These are phyloP conservation scores for Quambalaria eucalypti DNA, from an alignment of 1,284 basidiomycete species.

Conservation along the genomic window DNA sequence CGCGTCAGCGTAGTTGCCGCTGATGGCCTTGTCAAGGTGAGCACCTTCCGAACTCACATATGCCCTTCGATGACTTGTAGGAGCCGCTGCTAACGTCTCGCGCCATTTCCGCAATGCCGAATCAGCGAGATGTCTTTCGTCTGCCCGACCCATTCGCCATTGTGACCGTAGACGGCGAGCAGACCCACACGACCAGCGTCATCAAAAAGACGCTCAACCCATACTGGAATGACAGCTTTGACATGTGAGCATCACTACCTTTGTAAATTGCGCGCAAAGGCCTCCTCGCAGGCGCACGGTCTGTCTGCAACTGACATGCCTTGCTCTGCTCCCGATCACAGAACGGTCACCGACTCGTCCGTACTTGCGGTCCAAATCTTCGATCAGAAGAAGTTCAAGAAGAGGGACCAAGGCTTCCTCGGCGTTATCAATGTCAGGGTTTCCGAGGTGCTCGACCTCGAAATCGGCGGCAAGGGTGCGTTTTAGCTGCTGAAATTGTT, in stretches of 20 bases:
- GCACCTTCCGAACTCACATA: too few species aligned
- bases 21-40: constrained; percentile 43
- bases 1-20: constrained; percentile 45
- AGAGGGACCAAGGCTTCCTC: constrained; percentile 85
- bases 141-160: constrained; percentile 90
- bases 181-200: constrained; percentile 70
- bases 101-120: constrained; percentile 1
- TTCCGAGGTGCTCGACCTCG: constrained; percentile 77
- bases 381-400: constrained; percentile 93
- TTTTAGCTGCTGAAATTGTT: constrained; percentile 22
- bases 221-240: constrained; percentile 47
- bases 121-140: constrained; percentile 52
- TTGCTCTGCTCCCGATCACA: background rate
- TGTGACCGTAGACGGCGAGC: constrained; percentile 85
- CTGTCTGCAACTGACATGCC: too few species aligned
- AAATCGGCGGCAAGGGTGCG: constrained; percentile 77
- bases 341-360: constrained; percentile 74
- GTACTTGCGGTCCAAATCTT: constrained; percentile 90
- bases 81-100: background rate
- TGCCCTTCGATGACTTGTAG: too few species aligned
- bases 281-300: too few species aligned
- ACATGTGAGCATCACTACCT: constrained; percentile 20
- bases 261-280: too few species aligned
- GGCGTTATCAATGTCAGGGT: constrained; percentile 87
- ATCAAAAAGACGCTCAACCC: constrained; percentile 48